Conservation (phyloP, 768 basidiomycete genomes). For the Leccinum pellstonianum region DNA sequence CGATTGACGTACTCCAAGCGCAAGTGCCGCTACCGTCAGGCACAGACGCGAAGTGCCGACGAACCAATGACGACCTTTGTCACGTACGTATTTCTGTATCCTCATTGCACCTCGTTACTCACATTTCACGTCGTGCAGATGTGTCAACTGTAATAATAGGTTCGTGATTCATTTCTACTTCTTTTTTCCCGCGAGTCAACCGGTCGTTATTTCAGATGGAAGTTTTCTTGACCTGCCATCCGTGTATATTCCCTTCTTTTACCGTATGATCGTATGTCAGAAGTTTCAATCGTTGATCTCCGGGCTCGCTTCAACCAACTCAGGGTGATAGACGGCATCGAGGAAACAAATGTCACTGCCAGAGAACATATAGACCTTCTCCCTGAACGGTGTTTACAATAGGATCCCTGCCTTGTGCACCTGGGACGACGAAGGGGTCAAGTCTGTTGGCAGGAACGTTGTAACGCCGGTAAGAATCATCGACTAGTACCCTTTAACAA, state of each 20-base stretch:
- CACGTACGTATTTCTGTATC: constrained; percentile 51
- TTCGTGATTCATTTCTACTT: constrained; percentile 22
- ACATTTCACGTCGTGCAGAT: constrained; percentile 36
- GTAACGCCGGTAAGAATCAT: too few relatives aligned
- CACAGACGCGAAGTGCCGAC: constrained; percentile 96
- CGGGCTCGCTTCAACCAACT: too few relatives aligned
- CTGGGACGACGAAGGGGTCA: too few relatives aligned
- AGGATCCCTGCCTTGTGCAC: too few relatives aligned
- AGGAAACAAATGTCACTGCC: too few relatives aligned
- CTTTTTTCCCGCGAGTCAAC: neutral
- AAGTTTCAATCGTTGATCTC: neutral
- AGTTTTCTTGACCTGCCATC: constrained; percentile 50
- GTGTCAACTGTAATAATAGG: constrained; percentile 67
- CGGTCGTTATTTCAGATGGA: constrained; percentile 44
- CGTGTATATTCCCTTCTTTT: neutral
- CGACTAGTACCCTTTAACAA: too few relatives aligned
- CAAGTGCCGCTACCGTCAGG: constrained; percentile 91
- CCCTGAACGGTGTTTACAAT: too few relatives aligned
- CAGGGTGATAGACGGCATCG: too few relatives aligned
- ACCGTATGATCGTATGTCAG: neutral
- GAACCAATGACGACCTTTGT: constrained; percentile 99
- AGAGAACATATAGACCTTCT: too few relatives aligned
- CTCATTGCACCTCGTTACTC: neutral
- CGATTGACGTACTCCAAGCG: constrained; percentile 40
- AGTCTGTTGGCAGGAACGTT: too few relatives aligned